Percentiles rank a stretch among this genome's conserved stretches.
phyloP scores from a whole-genome alignment of 169 alveolate species.

The Theileria equi region DNA sequence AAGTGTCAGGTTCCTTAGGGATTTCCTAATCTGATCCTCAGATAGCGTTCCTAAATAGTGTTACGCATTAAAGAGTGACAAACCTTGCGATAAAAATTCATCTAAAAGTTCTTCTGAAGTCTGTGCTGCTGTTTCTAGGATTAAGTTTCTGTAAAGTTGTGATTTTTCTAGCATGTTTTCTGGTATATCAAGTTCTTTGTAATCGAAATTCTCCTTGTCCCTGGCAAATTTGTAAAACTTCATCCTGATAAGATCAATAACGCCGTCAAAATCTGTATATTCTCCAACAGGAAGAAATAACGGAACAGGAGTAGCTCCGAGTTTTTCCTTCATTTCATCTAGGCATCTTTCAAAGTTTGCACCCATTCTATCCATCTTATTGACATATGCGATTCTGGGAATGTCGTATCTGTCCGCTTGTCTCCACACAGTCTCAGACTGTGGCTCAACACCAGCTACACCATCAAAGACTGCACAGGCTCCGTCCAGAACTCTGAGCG shows the following conservation, averaged over 20 bases:
- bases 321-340: constrained; percentile 78
- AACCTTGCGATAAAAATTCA: constrained; percentile 75
- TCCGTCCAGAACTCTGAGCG: constrained; percentile 94
- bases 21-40: constrained; percentile 66
- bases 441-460: constrained; percentile 94
- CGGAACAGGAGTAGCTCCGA: constrained; percentile 85
- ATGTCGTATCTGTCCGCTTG: constrained; percentile 86
- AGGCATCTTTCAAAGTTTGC: constrained; percentile 83
- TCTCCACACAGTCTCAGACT: constrained; percentile 92
- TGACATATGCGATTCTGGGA: constrained; percentile 89
- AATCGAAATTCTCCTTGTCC: constrained; percentile 38
- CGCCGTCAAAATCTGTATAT: constrained; percentile 80
- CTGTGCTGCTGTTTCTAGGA: constrained; percentile 80
- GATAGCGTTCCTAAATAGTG: constrained; percentile 48
- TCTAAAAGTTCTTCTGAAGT: constrained; percentile 85
- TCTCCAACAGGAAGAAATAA: constrained; percentile 88
- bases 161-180: constrained; percentile 32
- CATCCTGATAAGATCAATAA: constrained; percentile 78
- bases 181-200: constrained; percentile 48
- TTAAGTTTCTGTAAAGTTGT: constrained; percentile 52
- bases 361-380: constrained; percentile 93
- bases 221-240: constrained; percentile 59
- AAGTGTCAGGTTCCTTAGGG: constrained; percentile 78
- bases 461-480: constrained; percentile 95
- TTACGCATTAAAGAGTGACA: neutral